Percentiles rank a stretch among this genome's conserved stretches.
phyloP scores from a whole-genome alignment of 2,329 filamentous ascomycete species.

The Colletotrichum sublineola region DNA sequence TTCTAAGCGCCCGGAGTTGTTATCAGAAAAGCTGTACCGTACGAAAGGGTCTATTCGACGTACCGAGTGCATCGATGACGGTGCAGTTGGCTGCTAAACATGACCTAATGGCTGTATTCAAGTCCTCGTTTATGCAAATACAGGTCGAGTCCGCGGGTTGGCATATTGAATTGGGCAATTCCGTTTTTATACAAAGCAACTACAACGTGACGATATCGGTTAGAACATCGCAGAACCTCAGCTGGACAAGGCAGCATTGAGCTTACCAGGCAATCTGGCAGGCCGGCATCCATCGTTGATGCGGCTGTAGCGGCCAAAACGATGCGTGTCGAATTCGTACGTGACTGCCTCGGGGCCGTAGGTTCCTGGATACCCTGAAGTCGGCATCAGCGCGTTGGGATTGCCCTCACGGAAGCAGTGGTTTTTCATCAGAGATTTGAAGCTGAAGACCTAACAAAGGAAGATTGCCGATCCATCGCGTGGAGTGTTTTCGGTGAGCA shows the following conservation, averaged over 20 bases:
- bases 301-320: too few species aligned
- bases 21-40: neutral
- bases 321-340: neutral
- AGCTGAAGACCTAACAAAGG: too few species aligned
- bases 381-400: neutral
- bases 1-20: neutral
- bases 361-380: neutral
- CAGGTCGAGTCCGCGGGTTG: neutral
- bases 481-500: too few species aligned
- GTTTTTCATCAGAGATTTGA: neutral
- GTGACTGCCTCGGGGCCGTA: too few species aligned
- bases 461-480: too few species aligned
- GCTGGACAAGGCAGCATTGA: too few species aligned
- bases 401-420: neutral
- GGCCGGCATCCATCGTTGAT: neutral
- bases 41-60: neutral
- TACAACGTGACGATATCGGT: neutral
- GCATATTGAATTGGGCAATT: neutral
- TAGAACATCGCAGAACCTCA: neutral
- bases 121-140: neutral
- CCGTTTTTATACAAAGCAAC: neutral
- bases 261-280: conserved; percentile 1
- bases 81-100: neutral
- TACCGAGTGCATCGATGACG: neutral
- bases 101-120: neutral